Percentiles rank a stretch among this genome's conserved stretches.
Evolutionary conservation across 495 filamentous ascomycete genomes (phyloP).

Genomic region (Aspergillus bertholletiae): DNA sequence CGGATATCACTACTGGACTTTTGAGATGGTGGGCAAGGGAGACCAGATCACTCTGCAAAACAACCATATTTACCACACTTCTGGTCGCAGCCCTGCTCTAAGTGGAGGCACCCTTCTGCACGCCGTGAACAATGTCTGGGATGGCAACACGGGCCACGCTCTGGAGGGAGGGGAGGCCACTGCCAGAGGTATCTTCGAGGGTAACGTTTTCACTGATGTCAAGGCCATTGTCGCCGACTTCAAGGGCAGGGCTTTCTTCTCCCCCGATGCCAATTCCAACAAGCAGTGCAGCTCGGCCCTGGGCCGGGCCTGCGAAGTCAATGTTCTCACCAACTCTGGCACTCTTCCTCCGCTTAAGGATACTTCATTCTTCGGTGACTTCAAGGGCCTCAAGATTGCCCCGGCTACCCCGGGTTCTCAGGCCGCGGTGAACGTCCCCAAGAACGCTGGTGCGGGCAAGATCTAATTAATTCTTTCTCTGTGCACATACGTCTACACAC

Average conservation of each 20-base stretch:
- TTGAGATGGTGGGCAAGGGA: slow-evolving; percentile 18
- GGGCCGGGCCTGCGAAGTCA: slow-evolving; percentile 15
- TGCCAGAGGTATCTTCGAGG: slow-evolving; percentile 13
- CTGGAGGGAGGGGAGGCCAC: slow-evolving; percentile 17
- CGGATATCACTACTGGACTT: slow-evolving; percentile 48
- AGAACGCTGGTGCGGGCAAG: neutral
- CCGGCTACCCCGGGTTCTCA: neutral
- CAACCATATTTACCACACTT: slow-evolving; percentile 39
- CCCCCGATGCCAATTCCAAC: slow-evolving; percentile 2
- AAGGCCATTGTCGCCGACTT: slow-evolving; percentile 11
- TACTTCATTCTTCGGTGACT: slow-evolving; percentile 22
- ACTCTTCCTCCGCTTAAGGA: slow-evolving; percentile 2
- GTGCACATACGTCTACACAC: no score
- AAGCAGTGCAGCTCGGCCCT: slow-evolving; percentile 3
- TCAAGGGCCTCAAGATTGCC: slow-evolving; percentile 18
- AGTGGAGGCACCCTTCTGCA: slow-evolving; percentile 36
- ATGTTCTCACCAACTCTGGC: slow-evolving; percentile 10
- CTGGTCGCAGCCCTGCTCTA: slow-evolving; percentile 31
- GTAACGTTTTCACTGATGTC: slow-evolving; percentile 15
- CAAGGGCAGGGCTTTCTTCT: slow-evolving; percentile 8
- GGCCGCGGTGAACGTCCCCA: neutral
- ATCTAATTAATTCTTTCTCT: no score
- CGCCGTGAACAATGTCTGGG: slow-evolving; percentile 22
- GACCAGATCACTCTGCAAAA: slow-evolving; percentile 15
- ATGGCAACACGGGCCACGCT: slow-evolving; percentile 16